phyloP scores from a whole-genome alignment of 768 basidiomycete species.

The Flagelloscypha sp. region DNA sequence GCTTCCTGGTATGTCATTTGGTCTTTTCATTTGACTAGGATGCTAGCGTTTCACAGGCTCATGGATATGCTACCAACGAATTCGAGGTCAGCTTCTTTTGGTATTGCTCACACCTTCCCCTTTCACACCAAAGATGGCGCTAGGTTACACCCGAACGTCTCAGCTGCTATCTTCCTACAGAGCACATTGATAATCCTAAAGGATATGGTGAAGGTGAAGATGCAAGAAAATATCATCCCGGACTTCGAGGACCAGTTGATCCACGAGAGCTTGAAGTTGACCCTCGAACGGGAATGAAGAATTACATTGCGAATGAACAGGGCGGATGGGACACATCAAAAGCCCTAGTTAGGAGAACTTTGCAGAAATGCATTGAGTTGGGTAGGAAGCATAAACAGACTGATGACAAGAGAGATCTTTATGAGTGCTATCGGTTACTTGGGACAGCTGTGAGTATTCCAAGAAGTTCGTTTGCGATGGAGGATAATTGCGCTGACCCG shows the following conservation, averaged over 20 bases:
- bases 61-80: conserved; percentile 74
- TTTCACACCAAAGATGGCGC: no score
- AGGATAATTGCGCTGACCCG: neutral
- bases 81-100: conserved; percentile 95
- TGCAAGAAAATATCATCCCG: conserved; percentile 66
- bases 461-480: conserved; percentile 18
- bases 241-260: conserved; percentile 76
- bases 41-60: conserved; percentile 35
- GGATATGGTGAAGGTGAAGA: conserved; percentile 84
- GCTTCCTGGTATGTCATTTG: conserved; percentile 59
- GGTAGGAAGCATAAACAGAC: conserved; percentile 57
- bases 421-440: conserved; percentile 73
- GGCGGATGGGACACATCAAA: conserved; percentile 88
- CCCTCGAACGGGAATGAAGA: conserved; percentile 85
- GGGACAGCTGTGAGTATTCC: conserved; percentile 50
- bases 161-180: no score
- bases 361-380: conserved; percentile 72
- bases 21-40: neutral
- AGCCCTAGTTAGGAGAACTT: conserved; percentile 61
- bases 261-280: conserved; percentile 83
- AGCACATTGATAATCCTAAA: conserved; percentile 91
- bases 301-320: conserved; percentile 81
- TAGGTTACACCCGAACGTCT: no score
- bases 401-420: conserved; percentile 58
- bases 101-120: no score